Conservation (phyloP, 139 green algal species). For the Astrephomene gubernaculifera region DNA sequence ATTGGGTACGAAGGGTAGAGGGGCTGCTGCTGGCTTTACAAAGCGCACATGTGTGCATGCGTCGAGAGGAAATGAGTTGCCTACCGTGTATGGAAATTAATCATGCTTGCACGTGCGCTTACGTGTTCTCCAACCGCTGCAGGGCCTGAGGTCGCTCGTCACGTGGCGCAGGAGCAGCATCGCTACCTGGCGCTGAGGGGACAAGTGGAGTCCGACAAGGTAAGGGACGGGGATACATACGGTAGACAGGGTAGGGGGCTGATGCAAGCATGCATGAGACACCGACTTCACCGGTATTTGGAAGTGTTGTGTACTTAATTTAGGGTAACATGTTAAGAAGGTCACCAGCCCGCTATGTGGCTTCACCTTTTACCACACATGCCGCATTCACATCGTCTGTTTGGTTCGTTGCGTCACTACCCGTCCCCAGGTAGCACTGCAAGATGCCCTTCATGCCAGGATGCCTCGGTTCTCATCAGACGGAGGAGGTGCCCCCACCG, state of each 20-base stretch:
- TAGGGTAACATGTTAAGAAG: neutral
- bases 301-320: neutral
- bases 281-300: neutral
- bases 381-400: neutral
- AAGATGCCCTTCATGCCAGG: constrained; percentile 14
- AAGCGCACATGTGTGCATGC: no score
- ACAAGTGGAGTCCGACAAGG: constrained; percentile 15
- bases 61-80: no score
- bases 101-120: no score
- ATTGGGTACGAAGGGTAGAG: constrained; percentile 16
- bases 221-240: neutral
- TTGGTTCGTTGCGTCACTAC: neutral
- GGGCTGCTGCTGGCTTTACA: no score
- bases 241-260: no score
- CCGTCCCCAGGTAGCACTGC: constrained; percentile 26
- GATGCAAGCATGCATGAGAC: neutral
- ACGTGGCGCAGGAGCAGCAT: constrained; percentile 39
- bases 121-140: no score
- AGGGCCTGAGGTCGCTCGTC: no score
- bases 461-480: neutral
- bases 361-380: neutral
- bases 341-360: neutral
- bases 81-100: no score
- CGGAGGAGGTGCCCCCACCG: no score
- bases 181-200: constrained; percentile 19